Evolutionary conservation across 768 basidiomycete species (phyloP).

Genomic region (Mycena leptocephala): DNA sequence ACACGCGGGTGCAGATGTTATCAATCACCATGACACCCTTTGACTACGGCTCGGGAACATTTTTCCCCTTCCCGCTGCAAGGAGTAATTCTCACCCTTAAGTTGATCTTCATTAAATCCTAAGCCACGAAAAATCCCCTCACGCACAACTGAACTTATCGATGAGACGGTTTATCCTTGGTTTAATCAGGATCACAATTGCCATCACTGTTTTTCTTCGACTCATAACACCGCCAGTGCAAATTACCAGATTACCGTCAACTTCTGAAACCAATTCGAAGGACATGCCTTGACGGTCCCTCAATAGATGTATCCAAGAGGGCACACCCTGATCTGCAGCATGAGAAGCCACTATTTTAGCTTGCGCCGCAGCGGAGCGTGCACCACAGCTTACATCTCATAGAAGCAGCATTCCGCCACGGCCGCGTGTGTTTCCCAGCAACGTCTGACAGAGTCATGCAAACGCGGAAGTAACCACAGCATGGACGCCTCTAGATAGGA

Average conservation of each 20-base stretch:
- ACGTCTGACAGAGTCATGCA: background rate
- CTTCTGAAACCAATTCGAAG: background rate
- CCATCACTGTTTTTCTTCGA: no score
- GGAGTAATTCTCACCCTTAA: background rate
- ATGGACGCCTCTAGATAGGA: background rate
- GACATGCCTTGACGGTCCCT: background rate
- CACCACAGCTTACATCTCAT: background rate
- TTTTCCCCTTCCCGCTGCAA: background rate
- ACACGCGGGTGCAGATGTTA: background rate
- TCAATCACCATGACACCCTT: background rate
- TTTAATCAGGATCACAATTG: no score
- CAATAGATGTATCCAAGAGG: background rate
- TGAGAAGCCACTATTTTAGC: background rate
- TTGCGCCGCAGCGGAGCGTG: background rate
- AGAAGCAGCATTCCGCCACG: background rate
- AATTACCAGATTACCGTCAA: no score
- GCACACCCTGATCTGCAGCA: background rate
- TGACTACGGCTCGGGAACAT: no score
- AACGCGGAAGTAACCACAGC: background rate
- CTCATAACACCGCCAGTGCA: no score
- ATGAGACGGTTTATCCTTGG: no score
- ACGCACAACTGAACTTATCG: no score
- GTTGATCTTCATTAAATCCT: background rate
- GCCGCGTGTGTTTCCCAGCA: background rate
- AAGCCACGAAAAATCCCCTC: background rate